A percentile compares a stretch with the other conserved stretches of the same genome.
phyloP scores from a whole-genome alignment of 2,329 filamentous ascomycete species.

The Ophidiomyces ophidiicola region DNA sequence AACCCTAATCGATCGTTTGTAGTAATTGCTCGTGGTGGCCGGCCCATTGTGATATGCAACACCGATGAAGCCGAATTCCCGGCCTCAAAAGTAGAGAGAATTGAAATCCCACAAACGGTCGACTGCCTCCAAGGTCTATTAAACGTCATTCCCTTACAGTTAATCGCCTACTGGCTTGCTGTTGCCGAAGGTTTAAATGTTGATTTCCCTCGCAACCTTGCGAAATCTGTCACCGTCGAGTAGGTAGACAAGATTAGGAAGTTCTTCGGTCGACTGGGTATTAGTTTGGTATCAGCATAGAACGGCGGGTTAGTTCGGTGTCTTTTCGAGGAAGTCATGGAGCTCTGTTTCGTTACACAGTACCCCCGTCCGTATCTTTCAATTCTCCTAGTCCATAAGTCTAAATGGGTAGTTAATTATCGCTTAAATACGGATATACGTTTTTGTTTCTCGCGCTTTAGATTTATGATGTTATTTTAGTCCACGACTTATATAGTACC shows the following conservation, averaged over 20 bases:
- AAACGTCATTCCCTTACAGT: slow-evolving; percentile 93
- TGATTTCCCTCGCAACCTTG: slow-evolving; percentile 95
- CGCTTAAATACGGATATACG: no score
- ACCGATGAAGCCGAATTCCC: slow-evolving; percentile 78
- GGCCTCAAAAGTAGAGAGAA: slow-evolving; percentile 79
- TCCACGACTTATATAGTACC: no score
- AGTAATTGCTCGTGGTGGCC: slow-evolving; percentile 91
- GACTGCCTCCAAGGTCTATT: slow-evolving; percentile 92
- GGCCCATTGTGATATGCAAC: slow-evolving; percentile 99
- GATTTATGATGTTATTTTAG: no score
- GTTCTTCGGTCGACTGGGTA: background rate
- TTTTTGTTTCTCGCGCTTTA: no score
- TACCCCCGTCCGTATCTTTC: no score
- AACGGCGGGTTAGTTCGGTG: no score
- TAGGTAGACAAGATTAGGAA: slow-evolving; percentile 39
- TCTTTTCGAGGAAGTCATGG: no score
- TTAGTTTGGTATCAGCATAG: background rate
- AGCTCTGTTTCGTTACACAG: no score
- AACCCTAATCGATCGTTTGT: slow-evolving; percentile 4
- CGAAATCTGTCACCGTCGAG: slow-evolving; percentile 98
- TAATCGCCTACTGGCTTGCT: slow-evolving; percentile 98
- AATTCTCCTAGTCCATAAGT: no score
- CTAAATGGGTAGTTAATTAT: no score
- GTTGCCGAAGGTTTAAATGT: slow-evolving; percentile 94
- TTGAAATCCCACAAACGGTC: slow-evolving; percentile 91